Conservation (phyloP, 495 filamentous ascomycete genomes). For the Podospora pseudopauciseta region DNA sequence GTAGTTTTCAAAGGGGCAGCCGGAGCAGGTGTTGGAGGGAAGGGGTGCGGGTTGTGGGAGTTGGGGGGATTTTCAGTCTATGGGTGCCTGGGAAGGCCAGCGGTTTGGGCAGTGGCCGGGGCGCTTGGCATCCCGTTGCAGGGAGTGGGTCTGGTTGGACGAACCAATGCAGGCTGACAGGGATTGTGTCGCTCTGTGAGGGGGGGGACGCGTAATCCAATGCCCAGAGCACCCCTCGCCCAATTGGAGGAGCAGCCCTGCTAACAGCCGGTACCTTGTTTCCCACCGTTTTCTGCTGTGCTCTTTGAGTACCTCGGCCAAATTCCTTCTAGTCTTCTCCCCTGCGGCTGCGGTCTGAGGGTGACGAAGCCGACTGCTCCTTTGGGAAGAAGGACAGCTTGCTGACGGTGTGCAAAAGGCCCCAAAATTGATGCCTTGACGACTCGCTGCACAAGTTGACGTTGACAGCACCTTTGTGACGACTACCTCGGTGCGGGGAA, state of each 20-base stretch:
- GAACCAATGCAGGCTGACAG: slow-evolving; percentile 27
- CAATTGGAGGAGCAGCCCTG: slow-evolving; percentile 22
- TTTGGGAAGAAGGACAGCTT: slow-evolving; percentile 19
- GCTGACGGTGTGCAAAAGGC: slow-evolving; percentile 10
- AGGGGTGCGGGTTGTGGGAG: slow-evolving; percentile 21
- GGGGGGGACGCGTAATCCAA: slow-evolving; percentile 44
- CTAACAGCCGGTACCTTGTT: slow-evolving; percentile 12
- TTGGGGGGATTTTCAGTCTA: slow-evolving; percentile 35
- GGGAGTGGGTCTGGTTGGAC: slow-evolving; percentile 31
- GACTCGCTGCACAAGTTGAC: slow-evolving; percentile 12
- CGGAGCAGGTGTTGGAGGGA: slow-evolving; percentile 7
- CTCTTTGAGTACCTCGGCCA: slow-evolving; percentile 3
- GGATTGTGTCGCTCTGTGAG: slow-evolving; percentile 23
- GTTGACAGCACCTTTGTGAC: slow-evolving; percentile 5
- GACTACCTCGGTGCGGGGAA: not conserved
- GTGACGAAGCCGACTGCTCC: slow-evolving; percentile 33
- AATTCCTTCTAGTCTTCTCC: not conserved
- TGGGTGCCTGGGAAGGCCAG: slow-evolving; percentile 29
- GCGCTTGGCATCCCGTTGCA: slow-evolving; percentile 27
- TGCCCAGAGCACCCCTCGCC: slow-evolving; percentile 24
- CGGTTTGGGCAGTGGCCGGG: slow-evolving; percentile 20
- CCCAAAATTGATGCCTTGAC: slow-evolving; percentile 11
- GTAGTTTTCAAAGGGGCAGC: not conserved
- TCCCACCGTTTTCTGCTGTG: slow-evolving; percentile 8
- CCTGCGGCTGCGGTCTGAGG: slow-evolving; percentile 31